phyloP scores from a whole-genome alignment of 495 filamentous ascomycete species.

The Entonaema liquescens region DNA sequence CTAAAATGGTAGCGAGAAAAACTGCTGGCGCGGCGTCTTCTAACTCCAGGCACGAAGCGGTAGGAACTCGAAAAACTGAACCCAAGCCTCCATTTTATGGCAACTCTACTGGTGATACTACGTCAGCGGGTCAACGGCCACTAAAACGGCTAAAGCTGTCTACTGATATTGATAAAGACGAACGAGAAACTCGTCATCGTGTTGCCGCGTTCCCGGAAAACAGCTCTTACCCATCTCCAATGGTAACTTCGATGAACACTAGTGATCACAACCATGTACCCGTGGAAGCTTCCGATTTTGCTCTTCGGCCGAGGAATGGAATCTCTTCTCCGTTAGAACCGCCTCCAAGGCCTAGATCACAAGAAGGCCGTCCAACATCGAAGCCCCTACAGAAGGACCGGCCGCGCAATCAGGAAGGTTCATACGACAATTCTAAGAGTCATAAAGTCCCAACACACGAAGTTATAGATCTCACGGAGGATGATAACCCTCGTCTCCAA shows the following conservation, averaged over 20 bases:
- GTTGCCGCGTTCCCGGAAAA: conserved; percentile 18
- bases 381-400: conserved; percentile 13
- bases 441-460: neutral
- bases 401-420: conserved; percentile 1
- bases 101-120: conserved; percentile 8
- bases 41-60: conserved; percentile 5
- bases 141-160: conserved; percentile 31
- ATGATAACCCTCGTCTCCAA: conserved; percentile 24
- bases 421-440: neutral
- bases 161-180: conserved; percentile 1
- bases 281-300: conserved; percentile 39
- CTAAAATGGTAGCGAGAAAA: conserved; percentile 39
- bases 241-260: conserved; percentile 5
- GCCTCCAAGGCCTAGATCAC: conserved; percentile 11
- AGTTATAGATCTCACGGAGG: conserved; percentile 38
- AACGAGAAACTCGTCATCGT: neutral
- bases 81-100: neutral
- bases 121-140: conserved; percentile 15
- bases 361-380: conserved; percentile 4
- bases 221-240: conserved; percentile 9
- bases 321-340: conserved; percentile 20
- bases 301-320: conserved; percentile 41
- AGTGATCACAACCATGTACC: conserved; percentile 21
- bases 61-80: neutral
- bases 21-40: conserved; percentile 11